Evolutionary conservation across 345 rosid species (phyloP).

Genomic region (Salix purpurea): DNA sequence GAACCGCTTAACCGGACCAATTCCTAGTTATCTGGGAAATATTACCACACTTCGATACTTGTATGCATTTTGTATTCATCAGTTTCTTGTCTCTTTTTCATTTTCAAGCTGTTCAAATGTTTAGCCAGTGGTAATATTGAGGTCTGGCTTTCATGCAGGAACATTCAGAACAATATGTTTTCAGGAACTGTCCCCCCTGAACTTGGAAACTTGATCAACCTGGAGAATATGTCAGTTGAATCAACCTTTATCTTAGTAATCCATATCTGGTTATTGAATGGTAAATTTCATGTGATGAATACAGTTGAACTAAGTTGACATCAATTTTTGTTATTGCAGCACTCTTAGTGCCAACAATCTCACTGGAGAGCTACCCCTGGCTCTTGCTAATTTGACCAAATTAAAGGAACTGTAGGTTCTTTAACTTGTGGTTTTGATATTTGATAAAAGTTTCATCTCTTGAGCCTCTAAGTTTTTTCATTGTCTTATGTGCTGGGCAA

Average conservation of each 20-base stretch:
- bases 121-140: background rate
- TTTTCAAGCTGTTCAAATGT: background rate
- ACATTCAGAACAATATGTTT: conserved; percentile 19
- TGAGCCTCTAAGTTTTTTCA: too few species aligned
- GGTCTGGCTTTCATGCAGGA: background rate
- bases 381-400: conserved; percentile 9
- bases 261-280: background rate
- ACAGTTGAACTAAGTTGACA: background rate
- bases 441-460: background rate
- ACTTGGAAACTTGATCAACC: conserved; percentile 40
- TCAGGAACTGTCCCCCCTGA: conserved; percentile 43
- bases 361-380: conserved; percentile 6
- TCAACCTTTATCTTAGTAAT: background rate
- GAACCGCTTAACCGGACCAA: conserved; percentile 3
- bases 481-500: background rate
- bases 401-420: conserved; percentile 10
- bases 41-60: conserved; percentile 27
- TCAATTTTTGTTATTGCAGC: background rate
- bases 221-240: conserved; percentile 41
- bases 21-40: conserved; percentile 1
- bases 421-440: background rate
- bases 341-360: conserved; percentile 21
- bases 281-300: background rate
- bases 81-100: too few species aligned
- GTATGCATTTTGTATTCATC: conserved; percentile 21